Percentiles rank a stretch among this genome's conserved stretches.
These are phyloP conservation scores for Aureobasidium mangrovei DNA, from an alignment of 2,329 filamentous ascomycete genomes.

Conservation along the genomic window DNA sequence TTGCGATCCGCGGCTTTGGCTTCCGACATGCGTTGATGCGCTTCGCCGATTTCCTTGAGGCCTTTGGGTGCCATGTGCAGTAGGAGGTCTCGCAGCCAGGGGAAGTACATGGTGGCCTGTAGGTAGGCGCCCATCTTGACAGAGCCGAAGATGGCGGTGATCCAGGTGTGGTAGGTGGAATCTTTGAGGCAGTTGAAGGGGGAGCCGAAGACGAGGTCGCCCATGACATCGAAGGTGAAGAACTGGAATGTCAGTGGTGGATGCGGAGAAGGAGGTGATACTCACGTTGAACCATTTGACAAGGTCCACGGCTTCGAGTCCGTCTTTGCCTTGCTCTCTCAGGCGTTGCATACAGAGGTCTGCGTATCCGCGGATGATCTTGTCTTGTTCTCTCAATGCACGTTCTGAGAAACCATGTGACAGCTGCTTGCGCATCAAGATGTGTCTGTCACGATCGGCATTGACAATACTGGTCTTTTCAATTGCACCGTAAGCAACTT, in stretches of 20 bases:
- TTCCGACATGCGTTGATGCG: constrained; percentile 20
- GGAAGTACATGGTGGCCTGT: constrained; percentile 22
- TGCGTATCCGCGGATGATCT: constrained; percentile 32
- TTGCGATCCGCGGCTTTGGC: constrained; percentile 22
- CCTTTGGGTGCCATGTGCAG: constrained; percentile 18
- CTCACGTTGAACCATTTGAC: constrained; percentile 28
- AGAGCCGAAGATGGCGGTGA: constrained; percentile 21
- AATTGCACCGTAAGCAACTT: constrained; percentile 37
- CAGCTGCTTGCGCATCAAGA: constrained; percentile 28
- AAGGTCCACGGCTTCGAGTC: constrained; percentile 26
- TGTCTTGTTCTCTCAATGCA: constrained; percentile 34
- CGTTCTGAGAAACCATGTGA: constrained; percentile 35
- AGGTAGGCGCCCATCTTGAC: constrained; percentile 22
- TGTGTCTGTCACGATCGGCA: constrained; percentile 25
- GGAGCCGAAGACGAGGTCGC: constrained; percentile 27
- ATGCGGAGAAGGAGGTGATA: neutral
- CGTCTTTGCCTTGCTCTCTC: constrained; percentile 22
- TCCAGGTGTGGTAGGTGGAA: constrained; percentile 23
- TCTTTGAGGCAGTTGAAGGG: constrained; percentile 23
- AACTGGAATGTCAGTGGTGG: neutral
- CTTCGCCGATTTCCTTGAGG: constrained; percentile 16
- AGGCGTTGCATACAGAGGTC: constrained; percentile 31
- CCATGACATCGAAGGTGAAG: constrained; percentile 31
- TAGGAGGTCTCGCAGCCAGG: constrained; percentile 14
- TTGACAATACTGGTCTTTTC: constrained; percentile 17